These are phyloP conservation scores for Zychaea mexicana DNA, from an alignment of 371 early-diverging fungal species.

Conservation along the genomic window DNA sequence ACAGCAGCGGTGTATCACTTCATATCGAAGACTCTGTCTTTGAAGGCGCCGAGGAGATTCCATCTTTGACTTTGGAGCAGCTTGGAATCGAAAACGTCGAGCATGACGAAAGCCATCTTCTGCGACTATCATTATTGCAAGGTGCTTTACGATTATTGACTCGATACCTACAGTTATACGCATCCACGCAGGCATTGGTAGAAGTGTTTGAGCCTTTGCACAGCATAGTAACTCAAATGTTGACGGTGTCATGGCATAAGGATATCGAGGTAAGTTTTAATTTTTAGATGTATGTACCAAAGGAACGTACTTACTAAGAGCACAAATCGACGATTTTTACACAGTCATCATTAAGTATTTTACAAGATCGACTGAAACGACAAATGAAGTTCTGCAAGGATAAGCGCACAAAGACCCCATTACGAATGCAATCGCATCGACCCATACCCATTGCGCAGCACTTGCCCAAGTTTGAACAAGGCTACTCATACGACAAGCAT, in stretches of 20 bases:
- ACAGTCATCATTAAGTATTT: conserved; percentile 23
- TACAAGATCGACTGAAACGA: conserved; percentile 48
- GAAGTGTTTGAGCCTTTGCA: conserved; percentile 62
- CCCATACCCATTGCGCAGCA: conserved; percentile 89
- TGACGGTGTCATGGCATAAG: conserved; percentile 27
- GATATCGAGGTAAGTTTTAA: conserved; percentile 30
- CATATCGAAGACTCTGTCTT: conserved; percentile 35
- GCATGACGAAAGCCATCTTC: conserved; percentile 12
- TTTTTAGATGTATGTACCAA: background rate
- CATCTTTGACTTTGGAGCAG: conserved; percentile 22
- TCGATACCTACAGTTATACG: conserved; percentile 56
- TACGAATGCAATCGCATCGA: conserved; percentile 82
- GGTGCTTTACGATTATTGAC: conserved; percentile 48
- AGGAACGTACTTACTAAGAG: no score
- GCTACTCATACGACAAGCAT: conserved; percentile 81
- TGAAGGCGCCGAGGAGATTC: conserved; percentile 20
- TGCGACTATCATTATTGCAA: conserved; percentile 38
- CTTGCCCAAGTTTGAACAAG: conserved; percentile 89
- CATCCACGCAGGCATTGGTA: conserved; percentile 57
- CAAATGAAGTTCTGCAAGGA: conserved; percentile 61
- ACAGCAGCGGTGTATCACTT: conserved; percentile 27
- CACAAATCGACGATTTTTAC: no score
- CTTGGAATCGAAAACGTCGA: conserved; percentile 25
- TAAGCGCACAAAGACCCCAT: conserved; percentile 63
- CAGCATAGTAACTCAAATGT: conserved; percentile 35